A percentile compares a stretch with the other conserved stretches of the same genome.
phyloP scores from a whole-genome alignment of 306 rosid species.

The Rosa chinensis region DNA sequence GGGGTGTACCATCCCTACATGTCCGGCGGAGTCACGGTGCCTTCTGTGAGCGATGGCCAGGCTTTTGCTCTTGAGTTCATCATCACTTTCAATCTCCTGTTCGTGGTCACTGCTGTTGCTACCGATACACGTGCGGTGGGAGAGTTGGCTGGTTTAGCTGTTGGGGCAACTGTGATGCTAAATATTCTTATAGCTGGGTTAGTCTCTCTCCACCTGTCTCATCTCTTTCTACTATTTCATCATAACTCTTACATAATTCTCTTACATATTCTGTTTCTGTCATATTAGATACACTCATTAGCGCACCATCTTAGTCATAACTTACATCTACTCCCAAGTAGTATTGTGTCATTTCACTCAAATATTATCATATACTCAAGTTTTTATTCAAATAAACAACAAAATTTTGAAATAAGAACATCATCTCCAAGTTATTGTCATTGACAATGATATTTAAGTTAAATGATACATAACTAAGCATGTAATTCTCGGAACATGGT shows the following conservation, averaged over 20 bases:
- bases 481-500: too few species aligned
- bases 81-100: constrained; percentile 81
- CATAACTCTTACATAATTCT: background rate
- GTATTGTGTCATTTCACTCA: too few species aligned
- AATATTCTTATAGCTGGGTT: constrained; percentile 87
- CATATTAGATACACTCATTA: background rate
- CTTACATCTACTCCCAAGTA: background rate
- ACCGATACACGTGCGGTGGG: constrained; percentile 95
- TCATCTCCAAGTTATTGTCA: too few species aligned
- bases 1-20: constrained; percentile 68
- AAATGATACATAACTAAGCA: too few species aligned
- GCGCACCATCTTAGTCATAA: background rate
- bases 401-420: too few species aligned
- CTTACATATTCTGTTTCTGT: background rate
- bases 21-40: constrained; percentile 83
- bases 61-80: constrained; percentile 84
- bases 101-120: constrained; percentile 92
- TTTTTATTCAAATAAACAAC: too few species aligned
- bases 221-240: background rate
- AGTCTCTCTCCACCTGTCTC: background rate
- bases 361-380: too few species aligned
- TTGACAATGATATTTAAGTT: too few species aligned
- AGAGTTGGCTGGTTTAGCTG: constrained; percentile 89
- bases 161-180: constrained; percentile 86
- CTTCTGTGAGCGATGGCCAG: constrained; percentile 52